Base-by-base conservation (phyloP, 306 rosid genomes). In the Pyrus betulifolia region DNA sequence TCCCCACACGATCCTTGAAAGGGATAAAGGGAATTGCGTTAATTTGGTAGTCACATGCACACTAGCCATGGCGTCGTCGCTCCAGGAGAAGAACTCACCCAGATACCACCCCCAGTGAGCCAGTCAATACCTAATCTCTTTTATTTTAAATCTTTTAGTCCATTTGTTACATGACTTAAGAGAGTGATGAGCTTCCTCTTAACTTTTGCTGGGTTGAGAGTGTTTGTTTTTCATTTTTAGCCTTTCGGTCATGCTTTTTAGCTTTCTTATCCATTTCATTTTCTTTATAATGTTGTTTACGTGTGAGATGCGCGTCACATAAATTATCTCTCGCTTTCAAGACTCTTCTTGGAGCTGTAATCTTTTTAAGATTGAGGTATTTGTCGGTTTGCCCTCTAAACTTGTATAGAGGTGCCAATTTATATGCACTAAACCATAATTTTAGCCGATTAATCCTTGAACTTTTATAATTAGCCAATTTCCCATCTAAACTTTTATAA, bases 231-330 rank as follows among this genome's bases (percentile, higher is more conserved):
- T 49, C 19, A 3, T 49, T 49, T 46, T 15, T 15, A 6, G 54
- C 5, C 19, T 15, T 49, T 19, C 14, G 27, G 23, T 31, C 69
- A 31, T 17, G 44, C 23, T 6, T 30, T 13, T 1, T 2, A 17
- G 42, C 13, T 63, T 63, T 0, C 25, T 2, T 14, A 28, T 65
- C 25, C 19, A 3, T 18, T 13, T 28, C 7, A 8, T 62, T 28
- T 17, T 63, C 14, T 23, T 22, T 38, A 1, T 14, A 23, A 35
- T 11, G 35, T 10, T 59, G 23, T 60, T 22, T 74, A 59, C 68
- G 68, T 68, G 80, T 76, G 3, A 19, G 54, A n/a, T 52, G 66
- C 79, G 72, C 52, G 79, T 75, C 52, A 49, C 44, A 31, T 11
- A 51, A 65, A 63, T 0, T 57, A 57, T 6, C 38, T 30, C 5